phyloP scores from a whole-genome alignment of 768 basidiomycete species.

The Mrakia blollopis region DNA sequence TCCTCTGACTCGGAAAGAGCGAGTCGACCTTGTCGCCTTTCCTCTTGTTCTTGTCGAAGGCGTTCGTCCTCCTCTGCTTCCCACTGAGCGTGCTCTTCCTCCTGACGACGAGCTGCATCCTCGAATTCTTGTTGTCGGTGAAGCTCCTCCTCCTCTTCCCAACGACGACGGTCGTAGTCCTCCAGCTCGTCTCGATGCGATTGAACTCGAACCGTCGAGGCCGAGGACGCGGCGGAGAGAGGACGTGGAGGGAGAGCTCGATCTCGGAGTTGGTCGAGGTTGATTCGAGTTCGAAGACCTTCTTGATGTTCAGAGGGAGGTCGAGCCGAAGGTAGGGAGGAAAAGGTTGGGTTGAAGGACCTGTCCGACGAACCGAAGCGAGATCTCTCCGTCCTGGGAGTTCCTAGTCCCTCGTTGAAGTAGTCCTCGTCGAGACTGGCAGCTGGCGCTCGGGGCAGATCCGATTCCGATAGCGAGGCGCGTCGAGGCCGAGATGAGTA shows the following conservation, averaged over 20 bases:
- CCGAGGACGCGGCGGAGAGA: neutral
- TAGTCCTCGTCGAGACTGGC: slow-evolving; percentile 15
- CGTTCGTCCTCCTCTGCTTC: slow-evolving; percentile 6
- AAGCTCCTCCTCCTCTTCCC: slow-evolving; percentile 16
- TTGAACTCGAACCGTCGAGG: neutral
- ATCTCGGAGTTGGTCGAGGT: neutral
- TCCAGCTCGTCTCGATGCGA: neutral
- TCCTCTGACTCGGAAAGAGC: neutral
- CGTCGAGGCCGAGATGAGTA: neutral
- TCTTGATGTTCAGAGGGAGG: neutral
- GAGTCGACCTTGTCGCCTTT: neutral
- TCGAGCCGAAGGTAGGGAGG: neutral
- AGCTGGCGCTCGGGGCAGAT: neutral
- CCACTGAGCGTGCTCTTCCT: slow-evolving; percentile 17
- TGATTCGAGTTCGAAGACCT: neutral
- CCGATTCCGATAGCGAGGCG: neutral
- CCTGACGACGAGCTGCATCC: slow-evolving; percentile 18
- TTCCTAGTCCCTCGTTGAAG: neutral
- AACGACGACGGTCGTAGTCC: slow-evolving; percentile 13
- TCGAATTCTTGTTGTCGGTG: neutral
- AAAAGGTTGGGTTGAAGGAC: neutral
- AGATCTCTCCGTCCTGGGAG: neutral
- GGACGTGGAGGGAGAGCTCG: neutral
- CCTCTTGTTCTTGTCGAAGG: neutral
- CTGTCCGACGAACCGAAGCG: neutral